Conservation (phyloP, 192 early-diverging fungal genomes). For the Thoreauomyces humboldtii region DNA sequence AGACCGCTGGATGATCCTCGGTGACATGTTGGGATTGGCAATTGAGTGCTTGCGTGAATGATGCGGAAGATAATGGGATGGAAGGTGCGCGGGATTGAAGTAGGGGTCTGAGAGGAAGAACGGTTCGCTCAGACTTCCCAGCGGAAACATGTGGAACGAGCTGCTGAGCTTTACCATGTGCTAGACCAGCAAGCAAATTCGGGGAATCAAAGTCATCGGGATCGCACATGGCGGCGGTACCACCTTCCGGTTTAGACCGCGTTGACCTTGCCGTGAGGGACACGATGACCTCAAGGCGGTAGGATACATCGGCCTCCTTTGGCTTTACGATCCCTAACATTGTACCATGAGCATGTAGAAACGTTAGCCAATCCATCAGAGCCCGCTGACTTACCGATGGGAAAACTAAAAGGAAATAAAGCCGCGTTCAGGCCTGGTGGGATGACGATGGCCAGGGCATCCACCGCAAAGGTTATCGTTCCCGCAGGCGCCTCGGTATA, state of each 20-base stretch:
- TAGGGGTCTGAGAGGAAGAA: conserved; percentile 15
- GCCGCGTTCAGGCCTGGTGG: background rate
- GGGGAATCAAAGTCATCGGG: conserved; percentile 28
- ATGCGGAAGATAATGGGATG: conserved; percentile 19
- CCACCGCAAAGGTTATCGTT: too few relatives aligned
- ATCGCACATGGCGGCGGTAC: conserved; percentile 10
- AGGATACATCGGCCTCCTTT: background rate
- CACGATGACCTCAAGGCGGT: background rate
- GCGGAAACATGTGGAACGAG: background rate
- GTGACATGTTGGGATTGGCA: background rate
- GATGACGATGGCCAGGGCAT: too few relatives aligned
- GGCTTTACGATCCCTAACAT: conserved; percentile 12
- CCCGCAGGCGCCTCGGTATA: too few relatives aligned
- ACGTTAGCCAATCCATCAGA: too few relatives aligned
- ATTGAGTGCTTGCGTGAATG: background rate
- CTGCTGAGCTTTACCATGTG: conserved; percentile 13
- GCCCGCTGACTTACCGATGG: too few relatives aligned
- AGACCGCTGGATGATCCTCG: background rate
- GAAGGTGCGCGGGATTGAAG: conserved; percentile 22
- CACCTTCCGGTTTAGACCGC: background rate
- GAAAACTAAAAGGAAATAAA: too few relatives aligned
- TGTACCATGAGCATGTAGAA: too few relatives aligned
- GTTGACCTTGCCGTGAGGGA: conserved; percentile 10
- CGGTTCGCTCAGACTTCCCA: too few relatives aligned
- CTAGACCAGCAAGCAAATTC: conserved; percentile 24